Conservation (phyloP, 306 rosid species). For the Malus fusca region DNA sequence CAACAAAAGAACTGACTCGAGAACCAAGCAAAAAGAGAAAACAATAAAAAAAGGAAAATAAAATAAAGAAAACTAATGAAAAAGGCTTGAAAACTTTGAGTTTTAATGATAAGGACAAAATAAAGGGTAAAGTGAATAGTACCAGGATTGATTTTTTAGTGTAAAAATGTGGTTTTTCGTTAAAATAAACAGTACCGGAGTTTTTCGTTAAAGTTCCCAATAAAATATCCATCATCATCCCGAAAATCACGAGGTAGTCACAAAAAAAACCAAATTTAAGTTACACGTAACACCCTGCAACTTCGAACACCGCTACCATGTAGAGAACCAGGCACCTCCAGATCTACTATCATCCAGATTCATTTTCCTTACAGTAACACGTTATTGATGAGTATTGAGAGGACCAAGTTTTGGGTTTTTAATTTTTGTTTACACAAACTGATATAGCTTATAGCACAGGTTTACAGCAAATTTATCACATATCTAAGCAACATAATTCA, state of each 20-base stretch:
- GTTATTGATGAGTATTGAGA: background rate
- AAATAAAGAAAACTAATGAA: no score
- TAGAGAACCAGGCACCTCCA: background rate
- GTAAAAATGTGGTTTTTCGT: no score
- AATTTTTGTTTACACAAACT: background rate
- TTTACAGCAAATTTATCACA: constrained; percentile 2
- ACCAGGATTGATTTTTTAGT: no score
- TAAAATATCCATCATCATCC: background rate
- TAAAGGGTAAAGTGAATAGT: no score
- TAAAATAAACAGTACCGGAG: no score
- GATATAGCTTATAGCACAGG: background rate
- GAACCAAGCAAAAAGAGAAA: background rate
- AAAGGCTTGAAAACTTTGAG: no score
- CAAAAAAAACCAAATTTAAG: background rate
- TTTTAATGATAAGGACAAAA: no score
- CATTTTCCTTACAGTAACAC: background rate
- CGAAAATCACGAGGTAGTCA: background rate
- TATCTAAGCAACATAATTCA: background rate
- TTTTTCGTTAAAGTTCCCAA: no score
- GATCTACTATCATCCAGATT: background rate
- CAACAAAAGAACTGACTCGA: background rate
- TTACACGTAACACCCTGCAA: background rate
- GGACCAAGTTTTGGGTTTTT: background rate
- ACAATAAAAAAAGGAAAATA: background rate
- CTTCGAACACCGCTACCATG: background rate